Evolutionary conservation across 306 rosid genomes (phyloP).

Genomic region (Cicer chorassanicum): DNA sequence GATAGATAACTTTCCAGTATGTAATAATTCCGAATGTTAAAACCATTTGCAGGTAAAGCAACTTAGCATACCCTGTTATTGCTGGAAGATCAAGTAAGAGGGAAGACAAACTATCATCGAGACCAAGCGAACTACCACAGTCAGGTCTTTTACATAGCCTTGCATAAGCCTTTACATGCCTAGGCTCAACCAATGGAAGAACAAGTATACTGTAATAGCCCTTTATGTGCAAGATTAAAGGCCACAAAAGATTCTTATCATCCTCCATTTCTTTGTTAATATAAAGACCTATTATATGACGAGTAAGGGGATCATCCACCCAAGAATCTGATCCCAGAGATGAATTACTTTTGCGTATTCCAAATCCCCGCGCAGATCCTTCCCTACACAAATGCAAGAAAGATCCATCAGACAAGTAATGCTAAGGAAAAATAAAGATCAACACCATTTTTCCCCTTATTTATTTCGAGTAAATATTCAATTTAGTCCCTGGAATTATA

Average conservation of each 20-base stretch:
- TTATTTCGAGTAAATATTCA: too few species aligned
- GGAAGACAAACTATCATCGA: conserved; percentile 78
- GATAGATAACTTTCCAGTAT: not conserved
- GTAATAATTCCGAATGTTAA: conserved; percentile 34
- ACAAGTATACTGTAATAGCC: conserved; percentile 67
- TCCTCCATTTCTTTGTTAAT: conserved; percentile 62
- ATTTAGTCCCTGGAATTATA: too few species aligned
- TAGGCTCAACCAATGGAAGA: conserved; percentile 84
- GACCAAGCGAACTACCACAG: conserved; percentile 80
- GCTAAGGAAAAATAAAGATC: not conserved
- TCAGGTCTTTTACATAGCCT: conserved; percentile 70
- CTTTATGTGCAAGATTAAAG: conserved; percentile 75
- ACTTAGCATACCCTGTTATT: conserved; percentile 97
- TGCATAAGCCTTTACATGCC: conserved; percentile 69
- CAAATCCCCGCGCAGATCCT: conserved; percentile 80
- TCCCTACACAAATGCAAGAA: conserved; percentile 59
- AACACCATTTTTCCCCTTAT: not conserved
- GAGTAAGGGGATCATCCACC: conserved; percentile 94
- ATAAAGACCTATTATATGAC: conserved; percentile 73
- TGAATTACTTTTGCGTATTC: conserved; percentile 71
- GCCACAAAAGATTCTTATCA: conserved; percentile 74
- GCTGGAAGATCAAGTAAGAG: conserved; percentile 86
- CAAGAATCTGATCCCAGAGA: conserved; percentile 87
- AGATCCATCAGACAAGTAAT: not conserved
- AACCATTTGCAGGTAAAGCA: conserved; percentile 58